phyloP scores from a whole-genome alignment of 495 filamentous ascomycete genomes.

The Xylaria palmicola region DNA sequence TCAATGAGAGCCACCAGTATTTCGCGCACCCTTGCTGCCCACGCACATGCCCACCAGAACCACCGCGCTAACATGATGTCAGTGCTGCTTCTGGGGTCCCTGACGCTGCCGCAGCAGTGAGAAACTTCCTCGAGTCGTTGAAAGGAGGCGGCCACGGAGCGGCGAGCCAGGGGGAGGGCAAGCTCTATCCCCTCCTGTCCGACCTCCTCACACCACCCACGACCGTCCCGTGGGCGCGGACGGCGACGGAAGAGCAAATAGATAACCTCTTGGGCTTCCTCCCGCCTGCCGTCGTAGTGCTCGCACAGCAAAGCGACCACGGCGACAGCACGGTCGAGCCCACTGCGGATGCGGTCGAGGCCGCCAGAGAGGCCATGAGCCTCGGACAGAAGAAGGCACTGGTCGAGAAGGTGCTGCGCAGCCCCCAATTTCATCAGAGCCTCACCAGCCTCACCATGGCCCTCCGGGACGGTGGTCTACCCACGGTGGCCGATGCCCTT shows the following conservation, averaged over 20 bases:
- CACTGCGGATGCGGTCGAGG: slow-evolving; percentile 62
- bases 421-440: slow-evolving; percentile 88
- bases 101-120: slow-evolving; percentile 68
- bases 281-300: slow-evolving; percentile 64
- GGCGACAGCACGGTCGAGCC: slow-evolving; percentile 53
- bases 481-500: slow-evolving; percentile 83
- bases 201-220: slow-evolving; percentile 77
- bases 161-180: slow-evolving; percentile 45
- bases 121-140: slow-evolving; percentile 85
- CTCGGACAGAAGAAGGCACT: slow-evolving; percentile 77
- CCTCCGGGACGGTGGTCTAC: slow-evolving; percentile 87
- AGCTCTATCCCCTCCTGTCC: slow-evolving; percentile 77
- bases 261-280: slow-evolving; percentile 75
- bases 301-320: slow-evolving; percentile 64
- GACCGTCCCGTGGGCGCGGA: slow-evolving; percentile 75
- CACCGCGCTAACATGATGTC: slow-evolving; percentile 33
- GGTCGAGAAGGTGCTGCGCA: slow-evolving; percentile 77
- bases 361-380: slow-evolving; percentile 72
- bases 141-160: slow-evolving; percentile 52
- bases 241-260: slow-evolving; percentile 60
- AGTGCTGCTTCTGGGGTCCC: slow-evolving; percentile 42
- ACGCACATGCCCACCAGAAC: slow-evolving; percentile 6
- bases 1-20: slow-evolving; percentile 23
- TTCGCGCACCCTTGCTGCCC: slow-evolving; percentile 10
- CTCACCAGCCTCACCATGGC: slow-evolving; percentile 80